Conservation (phyloP, 345 rosid species). For the Rhodamnia argentea region DNA sequence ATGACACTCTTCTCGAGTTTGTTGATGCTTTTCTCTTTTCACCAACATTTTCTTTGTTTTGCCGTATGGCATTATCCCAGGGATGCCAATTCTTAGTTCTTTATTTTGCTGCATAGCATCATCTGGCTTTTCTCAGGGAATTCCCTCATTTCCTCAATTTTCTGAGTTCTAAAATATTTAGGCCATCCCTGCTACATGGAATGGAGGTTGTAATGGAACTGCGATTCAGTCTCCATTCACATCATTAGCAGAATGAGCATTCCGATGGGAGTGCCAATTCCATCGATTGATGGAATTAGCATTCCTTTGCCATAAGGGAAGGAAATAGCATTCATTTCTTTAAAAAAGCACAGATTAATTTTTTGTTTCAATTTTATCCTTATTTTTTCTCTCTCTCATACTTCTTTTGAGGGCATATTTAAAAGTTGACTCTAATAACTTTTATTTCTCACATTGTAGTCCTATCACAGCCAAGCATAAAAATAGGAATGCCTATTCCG, state of each 20-base stretch:
- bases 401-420: neutral
- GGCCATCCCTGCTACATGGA: neutral
- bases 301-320: neutral
- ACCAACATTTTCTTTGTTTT: neutral
- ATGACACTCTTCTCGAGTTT: neutral
- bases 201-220: neutral
- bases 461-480: neutral
- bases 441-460: neutral
- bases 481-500: neutral
- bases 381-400: neutral
- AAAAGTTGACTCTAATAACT: neutral
- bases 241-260: neutral
- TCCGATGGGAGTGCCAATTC: neutral
- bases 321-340: neutral
- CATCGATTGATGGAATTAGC: neutral
- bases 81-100: neutral
- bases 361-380: no score
- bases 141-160: neutral
- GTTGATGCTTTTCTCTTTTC: neutral
- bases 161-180: neutral
- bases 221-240: neutral
- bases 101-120: neutral
- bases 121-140: neutral
- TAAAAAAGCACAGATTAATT: neutral
- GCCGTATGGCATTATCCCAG: neutral